Conservation (phyloP, 306 rosid genomes). For the Oemleria cerasiformis region DNA sequence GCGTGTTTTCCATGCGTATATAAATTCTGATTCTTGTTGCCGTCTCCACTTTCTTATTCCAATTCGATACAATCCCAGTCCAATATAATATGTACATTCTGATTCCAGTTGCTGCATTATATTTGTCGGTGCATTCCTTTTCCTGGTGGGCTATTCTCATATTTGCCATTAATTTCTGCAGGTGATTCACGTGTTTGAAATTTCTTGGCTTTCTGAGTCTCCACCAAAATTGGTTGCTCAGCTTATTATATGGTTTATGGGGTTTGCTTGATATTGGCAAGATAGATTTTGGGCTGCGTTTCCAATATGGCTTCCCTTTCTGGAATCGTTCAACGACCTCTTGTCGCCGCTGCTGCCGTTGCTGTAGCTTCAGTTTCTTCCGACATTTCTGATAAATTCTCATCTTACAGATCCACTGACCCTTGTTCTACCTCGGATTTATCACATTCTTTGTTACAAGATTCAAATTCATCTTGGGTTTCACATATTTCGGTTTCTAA, state of each 20-base stretch:
- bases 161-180: slow-evolving; percentile 6
- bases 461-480: slow-evolving; percentile 42
- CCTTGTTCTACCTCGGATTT: slow-evolving; percentile 43
- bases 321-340: slow-evolving; percentile 80
- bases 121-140: background rate
- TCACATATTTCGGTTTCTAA: slow-evolving; percentile 57
- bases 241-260: background rate
- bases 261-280: slow-evolving; percentile 22
- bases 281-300: slow-evolving; percentile 28
- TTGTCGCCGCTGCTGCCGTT: slow-evolving; percentile 80
- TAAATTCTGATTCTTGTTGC: slow-evolving; percentile 9
- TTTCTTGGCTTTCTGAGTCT: slow-evolving; percentile 3
- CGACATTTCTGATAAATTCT: slow-evolving; percentile 53
- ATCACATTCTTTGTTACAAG: slow-evolving; percentile 26
- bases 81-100: slow-evolving; percentile 1
- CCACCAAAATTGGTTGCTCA: background rate
- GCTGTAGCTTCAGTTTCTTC: slow-evolving; percentile 72
- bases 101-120: background rate
- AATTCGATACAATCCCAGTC: slow-evolving; percentile 19
- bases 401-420: slow-evolving; percentile 38
- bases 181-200: slow-evolving; percentile 4
- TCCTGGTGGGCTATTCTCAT: background rate
- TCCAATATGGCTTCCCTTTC: slow-evolving; percentile 67
- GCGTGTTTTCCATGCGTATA: slow-evolving; percentile 34
- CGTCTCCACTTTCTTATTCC: slow-evolving; percentile 11